Percentiles rank a stretch among this genome's conserved stretches.
These are phyloP conservation scores for Chionographis japonica DNA, from an alignment of 106 monocot genomes.

Conservation along the genomic window DNA sequence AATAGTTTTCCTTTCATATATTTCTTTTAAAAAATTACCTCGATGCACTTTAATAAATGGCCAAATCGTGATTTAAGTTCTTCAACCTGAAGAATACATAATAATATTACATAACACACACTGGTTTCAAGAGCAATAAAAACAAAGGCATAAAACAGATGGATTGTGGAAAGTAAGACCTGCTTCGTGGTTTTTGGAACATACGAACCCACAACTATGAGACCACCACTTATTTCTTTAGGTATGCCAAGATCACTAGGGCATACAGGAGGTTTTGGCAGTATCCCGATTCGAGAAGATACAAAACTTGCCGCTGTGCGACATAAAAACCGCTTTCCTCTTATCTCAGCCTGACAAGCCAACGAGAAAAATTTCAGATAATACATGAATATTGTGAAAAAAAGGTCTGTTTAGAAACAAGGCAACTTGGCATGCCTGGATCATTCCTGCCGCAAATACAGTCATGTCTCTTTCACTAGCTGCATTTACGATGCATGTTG, in stretches of 20 bases:
- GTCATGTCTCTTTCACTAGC: constrained; percentile 85
- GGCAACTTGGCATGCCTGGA: constrained; percentile 49
- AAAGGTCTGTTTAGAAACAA: background rate
- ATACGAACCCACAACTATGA: constrained; percentile 95
- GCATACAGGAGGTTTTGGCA: constrained; percentile 52
- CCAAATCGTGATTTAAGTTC: constrained; percentile 62
- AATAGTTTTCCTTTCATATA: background rate
- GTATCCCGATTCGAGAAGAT: constrained; percentile 89
- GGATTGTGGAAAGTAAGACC: constrained; percentile 23
- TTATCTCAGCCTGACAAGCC: constrained; percentile 64
- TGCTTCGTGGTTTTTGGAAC: constrained; percentile 98
- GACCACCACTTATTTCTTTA: constrained; percentile 57
- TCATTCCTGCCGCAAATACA: constrained; percentile 98
- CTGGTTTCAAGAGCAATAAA: background rate
- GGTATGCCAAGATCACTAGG: constrained; percentile 52
- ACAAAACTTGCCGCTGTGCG: constrained; percentile 99
- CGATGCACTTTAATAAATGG: constrained; percentile 51
- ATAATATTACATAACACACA: background rate
- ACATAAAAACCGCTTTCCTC: constrained; percentile 77
- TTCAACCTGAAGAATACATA: constrained; percentile 52
- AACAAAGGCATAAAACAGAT: background rate
- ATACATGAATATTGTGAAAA: background rate
- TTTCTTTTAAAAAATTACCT: constrained; percentile 35
- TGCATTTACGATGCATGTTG: constrained; percentile 89
- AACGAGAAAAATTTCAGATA: background rate